Base-by-base conservation (phyloP, 75 land plant species). In the Picea sitchensis region DNA sequence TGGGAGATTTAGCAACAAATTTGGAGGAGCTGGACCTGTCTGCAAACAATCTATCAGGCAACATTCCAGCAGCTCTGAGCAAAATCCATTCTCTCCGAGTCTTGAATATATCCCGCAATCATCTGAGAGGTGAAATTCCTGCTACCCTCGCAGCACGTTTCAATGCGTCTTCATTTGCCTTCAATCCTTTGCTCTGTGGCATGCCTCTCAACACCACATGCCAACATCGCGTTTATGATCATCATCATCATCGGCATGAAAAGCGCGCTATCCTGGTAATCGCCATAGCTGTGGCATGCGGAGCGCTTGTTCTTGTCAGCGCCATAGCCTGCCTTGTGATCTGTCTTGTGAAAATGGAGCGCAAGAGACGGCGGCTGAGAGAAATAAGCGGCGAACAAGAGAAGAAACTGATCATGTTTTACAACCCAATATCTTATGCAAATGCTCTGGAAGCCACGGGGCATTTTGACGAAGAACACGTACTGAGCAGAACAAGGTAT, bases 401-500 rank as follows among this genome's bases (percentile, higher is more conserved):
- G 58, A 85, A 87, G 68, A 90, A 86, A 77, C 87, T 92, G 5
- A 79, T 86, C n/a, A 90, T 92, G 94, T 92, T 92, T 78, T 81
- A 84, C 81, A 86, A 74, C 78, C 87, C 84, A 75, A 91, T 95
- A 54, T 86, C 98, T 5, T 91, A 88, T 21, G 89, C 94, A 1
- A 89, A 93, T 61, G 85, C 93, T 30, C 38, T 92, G 63, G 98
- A 98, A 73, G 99, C 98, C 5, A 95, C 96, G 1, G 82, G 98
- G 83, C 92, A 93, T 68, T 98, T 98, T 76, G 98, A 95, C 69
- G 99, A 98, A 72, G 99, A 98, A 73, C 91, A 89, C 74, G 96
- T 98, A 21, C 80, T 93, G 69, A 89, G 90, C 87, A 85, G 99
- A 59, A 87, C 90, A 2, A 78, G 93, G 61, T 84, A 95, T 71